phyloP scores from a whole-genome alignment of 805 yeast species.

The Groenewaldozyma salmanticensis region DNA sequence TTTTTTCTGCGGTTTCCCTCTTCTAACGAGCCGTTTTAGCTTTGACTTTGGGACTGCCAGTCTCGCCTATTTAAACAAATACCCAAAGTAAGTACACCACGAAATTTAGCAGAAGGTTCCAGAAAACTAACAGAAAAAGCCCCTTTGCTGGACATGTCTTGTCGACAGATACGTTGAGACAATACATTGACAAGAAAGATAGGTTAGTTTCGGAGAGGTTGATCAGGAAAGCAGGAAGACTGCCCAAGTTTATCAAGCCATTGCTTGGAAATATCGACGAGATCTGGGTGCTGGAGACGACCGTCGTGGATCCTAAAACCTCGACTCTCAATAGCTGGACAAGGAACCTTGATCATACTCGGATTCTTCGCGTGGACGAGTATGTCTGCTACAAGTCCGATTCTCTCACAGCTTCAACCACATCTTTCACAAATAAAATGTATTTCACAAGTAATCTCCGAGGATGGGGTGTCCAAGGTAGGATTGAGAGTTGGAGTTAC shows the following conservation, averaged over 20 bases:
- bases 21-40: conserved; percentile 9
- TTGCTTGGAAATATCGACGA: conserved; percentile 60
- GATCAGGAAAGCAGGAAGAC: conserved; percentile 66
- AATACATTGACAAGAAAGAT: conserved; percentile 50
- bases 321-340: conserved; percentile 58
- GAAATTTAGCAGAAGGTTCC: neutral
- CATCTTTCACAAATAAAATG: conserved; percentile 50
- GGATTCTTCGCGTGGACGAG: conserved; percentile 72
- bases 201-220: conserved; percentile 62
- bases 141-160: conserved; percentile 82
- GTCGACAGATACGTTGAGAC: conserved; percentile 67
- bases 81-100: conserved; percentile 34
- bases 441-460: conserved; percentile 63
- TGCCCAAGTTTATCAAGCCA: conserved; percentile 73
- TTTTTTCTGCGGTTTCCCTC: neutral
- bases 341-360: conserved; percentile 75
- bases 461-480: conserved; percentile 50
- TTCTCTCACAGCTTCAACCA: conserved; percentile 18
- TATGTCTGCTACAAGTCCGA: conserved; percentile 42
- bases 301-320: conserved; percentile 55
- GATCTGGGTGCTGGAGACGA: conserved; percentile 74
- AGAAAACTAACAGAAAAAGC: no score
- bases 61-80: conserved; percentile 64
- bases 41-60: conserved; percentile 62
- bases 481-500: conserved; percentile 78